Base-by-base conservation (phyloP, 345 rosid species). In the Psidium friedrichsthalianum region DNA sequence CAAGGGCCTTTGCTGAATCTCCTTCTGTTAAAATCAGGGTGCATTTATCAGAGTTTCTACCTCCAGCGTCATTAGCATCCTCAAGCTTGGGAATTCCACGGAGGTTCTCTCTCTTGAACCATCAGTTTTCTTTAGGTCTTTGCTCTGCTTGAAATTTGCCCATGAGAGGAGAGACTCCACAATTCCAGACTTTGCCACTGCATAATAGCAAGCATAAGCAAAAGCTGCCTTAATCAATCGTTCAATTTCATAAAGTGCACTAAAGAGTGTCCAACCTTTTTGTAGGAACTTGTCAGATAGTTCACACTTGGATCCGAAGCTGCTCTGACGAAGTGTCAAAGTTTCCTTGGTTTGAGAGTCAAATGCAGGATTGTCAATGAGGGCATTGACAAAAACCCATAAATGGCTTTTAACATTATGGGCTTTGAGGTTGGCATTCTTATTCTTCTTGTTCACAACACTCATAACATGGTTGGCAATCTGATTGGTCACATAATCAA, bases 291-390 rank as follows among this genome's bases (percentile, higher is more conserved):
- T 96, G 59, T 97, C 98, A 21, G 95, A 86, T 86, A 97, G 92
- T 87, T 95, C 98, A 86, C 99, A 97, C 89, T 93, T 94, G 6
- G 99, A 95, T 3, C 99, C 99, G 24, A 97, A 96, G 86, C 95
- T 97, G 92, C 97, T 95, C 89, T 95, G 97, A 59, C 98, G 96
- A 87, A 97, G 98, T 21, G 99, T 96, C 93, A 97, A 86, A 84
- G 97, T 95, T 92, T 97, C 99, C 90, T 97, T 97, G 27, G 99
- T 97, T 92, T 97, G 99, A 84, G 99, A 97, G 90, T 97, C 99
- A 86, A 97, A 97, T 56, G 99, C 99, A 82, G 99, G 99, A 86
- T 97, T 97, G 91, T 96, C 99, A 90, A 97, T 94, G 82, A 97
- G 97, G 22, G 98, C 93, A 82, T 94, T 97, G 92, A 97, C 99